Evolutionary conservation across 352 stramenopile genomes (phyloP).

Genomic region (Phytophthora melonis): DNA sequence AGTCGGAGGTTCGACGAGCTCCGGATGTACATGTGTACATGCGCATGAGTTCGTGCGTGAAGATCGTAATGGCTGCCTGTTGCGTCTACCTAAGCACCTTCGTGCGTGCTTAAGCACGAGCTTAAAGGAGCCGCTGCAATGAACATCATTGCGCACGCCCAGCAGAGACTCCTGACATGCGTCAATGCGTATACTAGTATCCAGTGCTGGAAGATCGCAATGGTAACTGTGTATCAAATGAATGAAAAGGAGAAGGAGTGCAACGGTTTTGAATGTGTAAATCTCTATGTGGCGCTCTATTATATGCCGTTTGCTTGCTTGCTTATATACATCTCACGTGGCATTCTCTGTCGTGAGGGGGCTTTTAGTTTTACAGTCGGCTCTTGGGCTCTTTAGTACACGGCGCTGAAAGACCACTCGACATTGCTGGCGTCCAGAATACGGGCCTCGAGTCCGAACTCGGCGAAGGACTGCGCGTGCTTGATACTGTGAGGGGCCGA

Average conservation of each 20-base stretch:
- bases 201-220: neutral
- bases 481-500: slow-evolving; percentile 23
- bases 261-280: slow-evolving; percentile 4
- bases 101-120: neutral
- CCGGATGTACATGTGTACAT: neutral
- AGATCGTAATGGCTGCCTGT: neutral
- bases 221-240: neutral
- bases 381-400: slow-evolving; percentile 60
- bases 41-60: neutral
- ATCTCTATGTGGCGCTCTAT: slow-evolving; percentile 29
- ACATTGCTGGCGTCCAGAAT: slow-evolving; percentile 60
- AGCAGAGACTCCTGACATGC: neutral
- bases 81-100: neutral
- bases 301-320: slow-evolving; percentile 12
- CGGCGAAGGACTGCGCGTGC: slow-evolving; percentile 69
- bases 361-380: slow-evolving; percentile 37
- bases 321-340: slow-evolving; percentile 43
- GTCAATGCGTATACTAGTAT: neutral
- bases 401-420: slow-evolving; percentile 80
- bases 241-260: neutral
- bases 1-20: neutral
- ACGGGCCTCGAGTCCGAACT: slow-evolving; percentile 74
- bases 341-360: slow-evolving; percentile 41
- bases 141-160: neutral
- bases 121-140: neutral